Conservation (phyloP, 2,329 filamentous ascomycete species). For the Delphinella strobiligena region DNA sequence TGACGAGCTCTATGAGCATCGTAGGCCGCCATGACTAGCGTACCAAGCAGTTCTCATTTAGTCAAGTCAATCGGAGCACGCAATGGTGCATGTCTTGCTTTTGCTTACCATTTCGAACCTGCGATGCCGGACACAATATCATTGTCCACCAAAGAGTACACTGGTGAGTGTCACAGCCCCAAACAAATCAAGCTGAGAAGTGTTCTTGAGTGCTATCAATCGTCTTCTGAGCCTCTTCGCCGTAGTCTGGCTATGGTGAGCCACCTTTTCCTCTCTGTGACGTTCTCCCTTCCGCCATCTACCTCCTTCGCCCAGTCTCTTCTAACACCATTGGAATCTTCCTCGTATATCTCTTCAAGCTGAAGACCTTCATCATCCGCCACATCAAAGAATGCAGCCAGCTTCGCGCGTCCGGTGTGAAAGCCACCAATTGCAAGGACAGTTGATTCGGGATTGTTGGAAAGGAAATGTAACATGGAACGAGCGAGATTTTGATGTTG, state of each 20-base stretch:
- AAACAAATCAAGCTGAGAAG: no score
- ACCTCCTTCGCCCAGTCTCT: slow-evolving; percentile 44
- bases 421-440: slow-evolving; percentile 60
- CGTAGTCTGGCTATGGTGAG: slow-evolving; percentile 44
- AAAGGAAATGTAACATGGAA: slow-evolving; percentile 53
- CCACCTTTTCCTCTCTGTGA: slow-evolving; percentile 56
- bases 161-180: no score
- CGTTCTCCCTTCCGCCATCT: slow-evolving; percentile 50
- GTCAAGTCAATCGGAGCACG: no score
- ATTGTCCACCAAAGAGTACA: no score
- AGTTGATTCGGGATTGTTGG: slow-evolving; percentile 30
- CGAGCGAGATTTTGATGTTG: slow-evolving; percentile 55
- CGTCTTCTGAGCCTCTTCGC: no score
- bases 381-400: slow-evolving; percentile 53
- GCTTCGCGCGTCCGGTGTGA: slow-evolving; percentile 55
- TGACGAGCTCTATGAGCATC: no score
- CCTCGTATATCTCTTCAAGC: slow-evolving; percentile 55
- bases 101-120: no score
- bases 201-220: no score
- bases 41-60: no score
- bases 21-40: no score
- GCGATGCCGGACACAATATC: no score
- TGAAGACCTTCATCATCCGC: slow-evolving; percentile 42
- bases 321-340: slow-evolving; percentile 52
- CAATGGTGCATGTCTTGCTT: no score